Base-by-base conservation (phyloP, 805 yeast genomes). In the Candida morakotiae region DNA sequence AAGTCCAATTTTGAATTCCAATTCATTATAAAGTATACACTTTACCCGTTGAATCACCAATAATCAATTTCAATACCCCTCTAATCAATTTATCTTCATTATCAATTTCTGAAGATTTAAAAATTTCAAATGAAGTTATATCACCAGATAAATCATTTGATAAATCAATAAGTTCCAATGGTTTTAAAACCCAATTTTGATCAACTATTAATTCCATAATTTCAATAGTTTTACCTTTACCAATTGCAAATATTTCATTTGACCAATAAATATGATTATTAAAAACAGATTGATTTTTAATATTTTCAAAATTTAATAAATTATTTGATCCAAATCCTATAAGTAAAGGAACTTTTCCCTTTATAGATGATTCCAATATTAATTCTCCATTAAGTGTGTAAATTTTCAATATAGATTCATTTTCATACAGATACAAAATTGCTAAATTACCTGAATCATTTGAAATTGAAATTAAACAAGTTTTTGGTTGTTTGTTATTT, bases 391-490 rank as follows among this genome's bases (percentile, higher is more conserved):
- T 81, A 14, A 81, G 52, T 8, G 77, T 78, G 48, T 55, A 73
- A 0, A 81, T 28, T 2, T 46, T 45, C 13, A 79, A 39, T 0
- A 24, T 37, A 27, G 39, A 55, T 15, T 14, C 20, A 19, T 43
- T 42, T 24, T 41, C 42, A 13, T 49, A 41, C 20, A 46, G 28
- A 42, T 49, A 58, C 9, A 67, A 43, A 0, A 68, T 49, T 2
- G 73, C 73, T 30, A 83, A 67, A 31, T 64, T 60, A 0, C 87
- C 89, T 1, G 76, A 58, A 32, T 72, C 76, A 46, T 73, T 68
- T 0, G 83, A 75, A 17, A 81, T 67, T 2, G 75, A 64, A 3
- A 69, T 53, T 11, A 64, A 52, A 4, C 42, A 28, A 6, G 16
- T 15, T 5, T 33, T 39, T 7, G 51, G 42, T 5, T 53, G 42